Conservation (phyloP, 768 basidiomycete species). For the Tulasnella sp. region DNA sequence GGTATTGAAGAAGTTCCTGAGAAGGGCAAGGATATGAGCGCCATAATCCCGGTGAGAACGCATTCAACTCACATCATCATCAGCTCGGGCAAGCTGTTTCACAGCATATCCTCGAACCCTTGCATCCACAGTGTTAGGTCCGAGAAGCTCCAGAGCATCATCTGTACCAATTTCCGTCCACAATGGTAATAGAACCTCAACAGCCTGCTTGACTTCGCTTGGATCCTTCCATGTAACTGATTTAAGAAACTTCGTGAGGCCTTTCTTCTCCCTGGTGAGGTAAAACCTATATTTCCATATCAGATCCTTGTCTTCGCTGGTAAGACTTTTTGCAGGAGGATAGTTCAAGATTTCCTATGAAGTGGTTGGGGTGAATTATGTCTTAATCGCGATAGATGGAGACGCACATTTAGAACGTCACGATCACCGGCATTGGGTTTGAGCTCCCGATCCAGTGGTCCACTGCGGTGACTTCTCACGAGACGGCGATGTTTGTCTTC, state of each 20-base stretch:
- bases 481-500: slow-evolving; percentile 93
- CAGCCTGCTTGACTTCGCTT: slow-evolving; percentile 93
- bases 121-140: slow-evolving; percentile 80
- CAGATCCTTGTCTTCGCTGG: slow-evolving; percentile 85
- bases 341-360: slow-evolving; percentile 76
- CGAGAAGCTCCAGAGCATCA: slow-evolving; percentile 88
- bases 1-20: slow-evolving; percentile 82
- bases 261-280: slow-evolving; percentile 78
- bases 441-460: slow-evolving; percentile 86
- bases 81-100: slow-evolving; percentile 74
- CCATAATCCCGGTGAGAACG: background rate
- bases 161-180: slow-evolving; percentile 98
- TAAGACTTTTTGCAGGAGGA: slow-evolving; percentile 75
- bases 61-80: slow-evolving; percentile 64
- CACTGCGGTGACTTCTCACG: slow-evolving; percentile 87
- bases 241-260: slow-evolving; percentile 93
- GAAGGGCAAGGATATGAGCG: background rate
- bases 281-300: slow-evolving; percentile 99
- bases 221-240: slow-evolving; percentile 96
- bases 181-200: slow-evolving; percentile 85
- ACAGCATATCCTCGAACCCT: slow-evolving; percentile 91
- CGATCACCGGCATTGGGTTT: slow-evolving; percentile 95
- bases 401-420: slow-evolving; percentile 75
- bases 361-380: background rate
- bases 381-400: background rate